Base-by-base conservation (phyloP, 2,329 filamentous ascomycete species). In the Lojkania enalia region DNA sequence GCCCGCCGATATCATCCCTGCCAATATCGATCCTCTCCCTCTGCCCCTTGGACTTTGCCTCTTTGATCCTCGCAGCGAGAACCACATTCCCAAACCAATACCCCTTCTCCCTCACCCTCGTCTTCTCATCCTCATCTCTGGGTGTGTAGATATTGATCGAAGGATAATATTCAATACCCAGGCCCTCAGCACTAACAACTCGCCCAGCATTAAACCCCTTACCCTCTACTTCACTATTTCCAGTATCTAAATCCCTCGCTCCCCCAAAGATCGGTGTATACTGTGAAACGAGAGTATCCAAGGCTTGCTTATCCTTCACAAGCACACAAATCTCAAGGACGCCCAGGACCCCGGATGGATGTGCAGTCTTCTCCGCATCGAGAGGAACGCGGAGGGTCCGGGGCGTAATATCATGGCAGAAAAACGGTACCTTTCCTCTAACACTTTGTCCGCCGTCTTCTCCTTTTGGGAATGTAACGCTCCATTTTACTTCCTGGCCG, bases 351-450 rank as follows among this genome's bases (percentile, higher is more conserved):
- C 75, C 76, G 5, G 71, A 79, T 0, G 78, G 70, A 66, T 86
- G 84, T 11, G 57, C 65, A 3, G 71, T 71, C 29, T 63, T 69
- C 20, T 52, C 68, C 5, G 40, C 54, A 0, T 66, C 55, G 2
- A 72, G 55, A 5, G 83, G 81, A 2, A 85, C 83, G 0, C 84
- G 68, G 2, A 81, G 60, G n/a, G 68, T 53, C 5, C 84, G 65
- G 2, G 75, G 68, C 2, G 84, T 86, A 11, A 80, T 67, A 60
- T 88, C 85, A 35, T 86, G 74, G 25, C 64, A 68, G 44, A 63
- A 87, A 54, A 87, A 87, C 0, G 84, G 85, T 9, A 83, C 58
- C 12, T 69, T 67, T 0, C 83, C 82, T 0, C 78, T 69, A 3
- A 41, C 42, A 6, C 15, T 14, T 46, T 67, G 64, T 0, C 60